These are phyloP conservation scores for Cryptosporidium meleagridis DNA, from an alignment of 169 alveolate species.

Conservation along the genomic window DNA sequence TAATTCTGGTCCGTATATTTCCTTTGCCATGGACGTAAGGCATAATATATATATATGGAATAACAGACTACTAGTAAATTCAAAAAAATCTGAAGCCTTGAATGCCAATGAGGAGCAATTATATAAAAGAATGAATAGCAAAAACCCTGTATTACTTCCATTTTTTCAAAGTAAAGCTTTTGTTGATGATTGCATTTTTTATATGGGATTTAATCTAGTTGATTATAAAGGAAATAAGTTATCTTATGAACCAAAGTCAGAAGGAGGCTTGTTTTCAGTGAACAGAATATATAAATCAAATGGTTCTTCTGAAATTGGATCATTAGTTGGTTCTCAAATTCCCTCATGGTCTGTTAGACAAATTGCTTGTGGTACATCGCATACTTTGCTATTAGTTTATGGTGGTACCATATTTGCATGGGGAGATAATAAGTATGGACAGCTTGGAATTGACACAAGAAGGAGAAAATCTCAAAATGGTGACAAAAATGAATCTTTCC, in stretches of 20 bases:
- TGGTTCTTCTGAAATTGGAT: constrained; percentile 8
- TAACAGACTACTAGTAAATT: constrained; percentile 6
- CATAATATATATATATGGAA: constrained; percentile 34
- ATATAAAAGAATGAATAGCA: constrained; percentile 45
- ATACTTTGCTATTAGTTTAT: constrained; percentile 74
- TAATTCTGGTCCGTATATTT: constrained; percentile 42
- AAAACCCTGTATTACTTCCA: constrained; percentile 19
- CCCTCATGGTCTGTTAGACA: constrained; percentile 67
- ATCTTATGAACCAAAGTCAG: constrained; percentile 3
- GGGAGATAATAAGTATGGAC: constrained; percentile 82
- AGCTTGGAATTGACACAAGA: constrained; percentile 74
- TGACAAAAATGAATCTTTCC: background rate
- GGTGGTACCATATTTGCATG: constrained; percentile 77
- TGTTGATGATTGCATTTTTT: constrained; percentile 36
- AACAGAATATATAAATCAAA: constrained; percentile 1
- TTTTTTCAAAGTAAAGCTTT: constrained; percentile 48
- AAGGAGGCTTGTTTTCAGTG: constrained; percentile 15
- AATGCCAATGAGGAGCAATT: constrained; percentile 9
- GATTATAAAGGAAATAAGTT: constrained; percentile 31
- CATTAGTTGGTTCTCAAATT: background rate
- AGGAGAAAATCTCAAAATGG: background rate
- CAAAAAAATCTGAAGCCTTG: constrained; percentile 1
- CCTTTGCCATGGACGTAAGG: constrained; percentile 61
- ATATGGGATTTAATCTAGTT: constrained; percentile 42
- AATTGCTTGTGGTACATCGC: constrained; percentile 80